Base-by-base conservation (phyloP, 768 basidiomycete genomes). In the Lactarius hengduanensis region DNA sequence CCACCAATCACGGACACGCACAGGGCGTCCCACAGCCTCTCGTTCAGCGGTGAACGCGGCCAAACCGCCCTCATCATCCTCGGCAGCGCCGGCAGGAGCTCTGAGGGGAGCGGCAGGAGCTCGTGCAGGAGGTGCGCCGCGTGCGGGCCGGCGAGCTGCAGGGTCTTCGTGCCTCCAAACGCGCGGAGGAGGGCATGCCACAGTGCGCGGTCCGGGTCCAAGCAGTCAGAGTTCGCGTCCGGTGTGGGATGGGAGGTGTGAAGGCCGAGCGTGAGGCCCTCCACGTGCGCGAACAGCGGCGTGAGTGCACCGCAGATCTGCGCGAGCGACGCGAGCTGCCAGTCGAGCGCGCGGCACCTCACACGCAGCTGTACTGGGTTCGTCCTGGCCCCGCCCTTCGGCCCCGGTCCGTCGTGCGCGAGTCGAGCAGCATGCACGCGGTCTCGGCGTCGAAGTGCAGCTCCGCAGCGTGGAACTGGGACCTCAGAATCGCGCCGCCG, bases 221-320 rank as follows among this genome's bases (percentile, higher is more conserved):
- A 7, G 13, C 59, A 36, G 9, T 36, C 36, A 5, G 36, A 11
- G 36, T 2, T 36, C 1, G 36, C 38, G 38, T 40, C 38, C 38
- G 13, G 4, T 2, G 16, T 40, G 5, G 40, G 15, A 4, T 16
- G 15, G 40, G 40, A 40, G 40, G 16, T 56, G 18, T 62, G 60
- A 3, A 38, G 38, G 15, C 60, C 61, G 18, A 62, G 54, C 1
- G 11, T 30, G 53, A 62, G 61, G 26, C 11, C 10, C 30, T 62
- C 53, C 38, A 36, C 26, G 2, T 5, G 26, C 2, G 18, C 20
- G 15, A 62, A 53, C 18, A 55, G 18, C 26, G 61, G 40, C 30
- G 50, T 22, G 36, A 62, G 36, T 11, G 50, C 26, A 38, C 28
- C 6, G 40, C 61, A 62, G 26, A 62, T 62, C 28, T 62, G 61